Evolutionary conservation across 495 filamentous ascomycete species (phyloP).

Genomic region (Daldinia vernicosa): DNA sequence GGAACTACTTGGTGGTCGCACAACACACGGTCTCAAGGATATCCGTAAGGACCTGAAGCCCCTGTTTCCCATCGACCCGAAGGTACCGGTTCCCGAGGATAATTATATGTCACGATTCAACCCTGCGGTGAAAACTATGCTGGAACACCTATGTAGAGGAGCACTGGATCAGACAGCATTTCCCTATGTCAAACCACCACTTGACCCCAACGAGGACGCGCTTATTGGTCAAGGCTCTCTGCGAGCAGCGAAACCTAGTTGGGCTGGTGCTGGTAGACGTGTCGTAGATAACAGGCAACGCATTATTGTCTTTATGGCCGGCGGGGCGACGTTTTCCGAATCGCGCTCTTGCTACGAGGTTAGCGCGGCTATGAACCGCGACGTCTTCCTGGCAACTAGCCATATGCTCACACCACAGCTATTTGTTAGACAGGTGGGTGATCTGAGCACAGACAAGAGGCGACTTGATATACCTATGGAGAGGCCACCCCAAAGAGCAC

Average conservation of each 20-base stretch:
- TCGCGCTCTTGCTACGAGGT: slow-evolving; percentile 89
- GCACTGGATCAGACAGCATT: slow-evolving; percentile 76
- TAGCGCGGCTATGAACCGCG: slow-evolving; percentile 71
- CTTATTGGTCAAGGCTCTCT: slow-evolving; percentile 75
- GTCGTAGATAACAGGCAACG: slow-evolving; percentile 86
- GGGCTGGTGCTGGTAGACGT: slow-evolving; percentile 82
- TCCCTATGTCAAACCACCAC: slow-evolving; percentile 81
- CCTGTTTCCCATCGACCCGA: slow-evolving; percentile 70
- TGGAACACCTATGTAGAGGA: slow-evolving; percentile 75
- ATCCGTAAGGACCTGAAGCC: slow-evolving; percentile 68
- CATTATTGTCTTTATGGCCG: slow-evolving; percentile 94
- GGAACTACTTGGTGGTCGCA: slow-evolving; percentile 80
- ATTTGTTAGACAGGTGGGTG: slow-evolving; percentile 82
- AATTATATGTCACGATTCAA: slow-evolving; percentile 75
- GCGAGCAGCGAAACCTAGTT: slow-evolving; percentile 88
- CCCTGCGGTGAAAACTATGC: slow-evolving; percentile 76
- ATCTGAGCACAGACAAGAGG: slow-evolving; percentile 77
- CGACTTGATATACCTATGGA: slow-evolving; percentile 83
- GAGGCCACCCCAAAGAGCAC: slow-evolving; percentile 78
- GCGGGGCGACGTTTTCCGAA: slow-evolving; percentile 93
- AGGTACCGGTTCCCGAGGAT: slow-evolving; percentile 64
- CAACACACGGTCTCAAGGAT: slow-evolving; percentile 79
- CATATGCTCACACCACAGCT: slow-evolving; percentile 88
- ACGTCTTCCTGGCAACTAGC: slow-evolving; percentile 89
- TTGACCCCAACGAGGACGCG: slow-evolving; percentile 63